These are phyloP conservation scores for Cinnamomum chago DNA, from an alignment of 164 flowering plant species.

Conservation along the genomic window DNA sequence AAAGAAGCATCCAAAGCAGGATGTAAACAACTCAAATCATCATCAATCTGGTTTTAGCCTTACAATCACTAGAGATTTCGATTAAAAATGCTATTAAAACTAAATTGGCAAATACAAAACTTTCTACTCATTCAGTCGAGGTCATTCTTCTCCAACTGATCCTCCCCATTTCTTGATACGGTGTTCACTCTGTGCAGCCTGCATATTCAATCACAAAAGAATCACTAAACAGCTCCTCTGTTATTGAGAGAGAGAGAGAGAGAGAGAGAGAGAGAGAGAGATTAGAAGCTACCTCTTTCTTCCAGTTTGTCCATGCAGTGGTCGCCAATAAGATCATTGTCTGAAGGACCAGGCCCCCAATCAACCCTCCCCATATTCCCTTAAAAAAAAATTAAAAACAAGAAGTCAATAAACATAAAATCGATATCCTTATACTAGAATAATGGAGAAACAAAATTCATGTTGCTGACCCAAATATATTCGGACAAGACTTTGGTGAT, in stretches of 20 bases:
- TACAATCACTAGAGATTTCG: not conserved
- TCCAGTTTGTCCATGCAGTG: constrained; percentile 19
- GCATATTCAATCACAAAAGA: constrained; percentile 10
- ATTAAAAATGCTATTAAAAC: not conserved
- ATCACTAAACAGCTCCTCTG: no score
- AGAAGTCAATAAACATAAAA: not conserved
- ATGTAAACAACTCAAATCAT: no score
- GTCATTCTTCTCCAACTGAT: constrained; percentile 20
- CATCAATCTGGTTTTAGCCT: no score
- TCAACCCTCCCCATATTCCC: constrained; percentile 23
- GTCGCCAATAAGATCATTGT: constrained; percentile 13
- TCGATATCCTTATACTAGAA: no score
- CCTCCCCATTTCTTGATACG: constrained; percentile 64
- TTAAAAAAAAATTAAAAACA: not conserved
- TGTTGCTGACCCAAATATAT: rapidly evolving
- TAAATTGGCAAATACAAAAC: not conserved
- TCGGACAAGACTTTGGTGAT: no score
- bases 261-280: not conserved
- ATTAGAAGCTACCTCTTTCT: constrained; percentile 14
- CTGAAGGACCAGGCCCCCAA: constrained; percentile 15
- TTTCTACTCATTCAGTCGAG: not conserved
- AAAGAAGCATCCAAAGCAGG: no score
- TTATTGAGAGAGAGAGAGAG: not conserved
- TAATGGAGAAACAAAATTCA: not conserved
- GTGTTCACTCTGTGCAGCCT: constrained; percentile 52